phyloP scores from a whole-genome alignment of 2,329 filamentous ascomycete genomes.

The Colletotrichum shisoi region DNA sequence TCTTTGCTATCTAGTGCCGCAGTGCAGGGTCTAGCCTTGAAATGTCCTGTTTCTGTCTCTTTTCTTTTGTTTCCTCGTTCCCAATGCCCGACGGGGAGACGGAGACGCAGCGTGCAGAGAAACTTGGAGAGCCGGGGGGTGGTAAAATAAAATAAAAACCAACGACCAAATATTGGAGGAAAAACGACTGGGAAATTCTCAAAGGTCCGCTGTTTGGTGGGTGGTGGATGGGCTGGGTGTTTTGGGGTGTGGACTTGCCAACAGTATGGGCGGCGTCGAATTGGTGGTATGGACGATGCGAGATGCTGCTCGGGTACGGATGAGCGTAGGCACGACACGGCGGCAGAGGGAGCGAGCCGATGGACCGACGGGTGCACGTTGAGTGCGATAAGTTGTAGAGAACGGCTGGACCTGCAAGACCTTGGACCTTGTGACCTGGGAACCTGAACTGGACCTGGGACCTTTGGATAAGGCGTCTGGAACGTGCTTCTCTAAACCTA shows the following conservation, averaged over 20 bases:
- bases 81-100: constrained; percentile 18
- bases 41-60: background rate
- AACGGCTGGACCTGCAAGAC: constrained; percentile 29
- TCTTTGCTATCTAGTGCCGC: constrained; percentile 10
- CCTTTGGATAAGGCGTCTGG: constrained; percentile 26
- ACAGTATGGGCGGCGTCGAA: constrained; percentile 20
- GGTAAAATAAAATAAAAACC: background rate
- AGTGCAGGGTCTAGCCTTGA: constrained; percentile 18
- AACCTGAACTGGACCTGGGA: constrained; percentile 25
- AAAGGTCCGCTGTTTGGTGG: background rate
- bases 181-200: too few relatives aligned
- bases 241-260: constrained; percentile 8
- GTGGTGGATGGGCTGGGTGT: background rate
- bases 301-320: background rate
- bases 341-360: constrained; percentile 5
- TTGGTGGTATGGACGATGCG: constrained; percentile 2
- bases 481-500: constrained; percentile 31
- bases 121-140: background rate
- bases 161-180: background rate
- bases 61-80: constrained; percentile 21
- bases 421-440: constrained; percentile 7
- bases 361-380: constrained; percentile 18
- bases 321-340: background rate
- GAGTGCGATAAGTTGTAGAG: constrained; percentile 28
- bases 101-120: constrained; percentile 20